A percentile compares a stretch with the other conserved stretches of the same genome.
Conservation (phyloP, 2,329 filamentous ascomycete species). For the Fusarium sp. region DNA sequence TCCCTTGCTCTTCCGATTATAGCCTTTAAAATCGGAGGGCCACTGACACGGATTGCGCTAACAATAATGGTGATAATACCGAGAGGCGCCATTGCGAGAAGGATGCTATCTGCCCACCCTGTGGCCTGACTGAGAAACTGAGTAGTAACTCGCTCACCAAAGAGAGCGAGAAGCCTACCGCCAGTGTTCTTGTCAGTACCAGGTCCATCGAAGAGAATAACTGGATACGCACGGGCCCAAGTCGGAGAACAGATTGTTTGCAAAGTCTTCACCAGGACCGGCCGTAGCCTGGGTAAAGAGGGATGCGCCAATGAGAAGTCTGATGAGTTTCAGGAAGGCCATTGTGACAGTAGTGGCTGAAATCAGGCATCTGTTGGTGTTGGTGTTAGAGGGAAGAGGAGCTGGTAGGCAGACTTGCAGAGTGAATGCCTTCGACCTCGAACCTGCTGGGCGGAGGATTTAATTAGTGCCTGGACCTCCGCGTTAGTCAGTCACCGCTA, state of each 20-base stretch:
- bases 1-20: background rate
- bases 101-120: background rate
- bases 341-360: background rate
- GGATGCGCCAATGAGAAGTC: background rate
- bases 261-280: background rate
- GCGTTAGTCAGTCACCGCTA: background rate
- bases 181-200: background rate
- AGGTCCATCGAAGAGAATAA: background rate
- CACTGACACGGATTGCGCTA: background rate
- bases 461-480: background rate
- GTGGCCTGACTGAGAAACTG: background rate
- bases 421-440: too few species aligned
- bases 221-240: background rate
- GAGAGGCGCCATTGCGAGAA: background rate
- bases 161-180: background rate
- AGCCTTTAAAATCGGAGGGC: background rate
- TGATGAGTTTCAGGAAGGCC: background rate
- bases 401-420: background rate
- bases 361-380: background rate
- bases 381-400: background rate
- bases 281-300: background rate
- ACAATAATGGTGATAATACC: background rate
- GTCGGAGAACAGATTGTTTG: background rate
- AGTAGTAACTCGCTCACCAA: background rate
- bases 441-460: too few species aligned